Evolutionary conservation across 2,329 filamentous ascomycete species (phyloP), one percentile per base, ranked within the genome.

Genomic region (Apiospora hydei): DNA sequence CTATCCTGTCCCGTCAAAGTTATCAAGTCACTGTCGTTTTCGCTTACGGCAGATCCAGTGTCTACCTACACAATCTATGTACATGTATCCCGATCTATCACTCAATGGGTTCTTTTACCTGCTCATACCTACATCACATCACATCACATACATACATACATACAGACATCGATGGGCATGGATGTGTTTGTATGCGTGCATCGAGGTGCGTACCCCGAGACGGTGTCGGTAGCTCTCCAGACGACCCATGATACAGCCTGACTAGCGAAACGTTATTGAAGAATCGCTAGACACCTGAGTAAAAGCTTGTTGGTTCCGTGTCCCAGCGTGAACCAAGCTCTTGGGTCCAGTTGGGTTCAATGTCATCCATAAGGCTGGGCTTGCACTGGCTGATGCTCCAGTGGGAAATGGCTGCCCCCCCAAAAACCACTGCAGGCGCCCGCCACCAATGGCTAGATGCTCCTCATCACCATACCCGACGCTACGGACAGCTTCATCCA

Each of bases 341-440:
- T 41, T 64, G 57, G 57, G 57, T 64, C 57, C 57, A 64, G 34
- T 64, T 64, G 57, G 57, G 57, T 64, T 64, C 57, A 64, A 41
- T 64, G 18, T 41, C 21, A 38, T 41, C 57, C 57, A 11, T 64
- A 64, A 64, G 57, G 57, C 57, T 64, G 57, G 30, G 34, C 57
- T n/a, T 41, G 34, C 34, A 24, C 57, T 38, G 57, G 57, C 34
- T 64, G 57, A 61, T 38, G 53, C 53, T 61, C 53, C 53, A 61
- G 53, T 61, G 30, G 30, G 30, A 61, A 61, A 21, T n/a, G 30
- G 16, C 4, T 30, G 26, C 34, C 34, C 34, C 53, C 53, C 30
- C 30, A n/a, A 57, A 38, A 61, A 61, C 53, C 53, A 61, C 30
- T 64, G 57, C 57, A 64, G 34, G 57, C 57, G 57, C 18, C 57